Evolutionary conservation across 2,329 filamentous ascomycete species (phyloP).

Genomic region (Magnaporthiopsis incrustans): DNA sequence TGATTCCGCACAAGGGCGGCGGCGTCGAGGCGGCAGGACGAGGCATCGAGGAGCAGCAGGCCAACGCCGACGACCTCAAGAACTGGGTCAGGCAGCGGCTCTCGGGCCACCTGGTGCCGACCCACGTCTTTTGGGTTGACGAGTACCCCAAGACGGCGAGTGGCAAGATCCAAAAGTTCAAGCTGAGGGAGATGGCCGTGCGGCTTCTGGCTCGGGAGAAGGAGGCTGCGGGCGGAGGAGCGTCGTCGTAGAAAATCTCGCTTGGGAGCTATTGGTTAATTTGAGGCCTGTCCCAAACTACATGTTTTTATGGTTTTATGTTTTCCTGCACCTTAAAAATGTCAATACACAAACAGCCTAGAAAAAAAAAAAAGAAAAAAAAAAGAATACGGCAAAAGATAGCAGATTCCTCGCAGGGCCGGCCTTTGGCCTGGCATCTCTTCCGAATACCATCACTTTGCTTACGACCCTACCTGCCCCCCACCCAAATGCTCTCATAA

Average conservation of each 20-base stretch:
- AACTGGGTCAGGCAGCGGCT: constrained; percentile 65
- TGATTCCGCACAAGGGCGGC: constrained; percentile 42
- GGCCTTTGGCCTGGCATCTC: too few relatives aligned
- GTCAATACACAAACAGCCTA: too few relatives aligned
- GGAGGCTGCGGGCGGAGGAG: background rate
- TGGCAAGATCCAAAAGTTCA: constrained; percentile 96
- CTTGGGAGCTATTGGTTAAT: too few relatives aligned
- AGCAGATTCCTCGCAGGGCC: too few relatives aligned
- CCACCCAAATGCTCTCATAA: too few relatives aligned
- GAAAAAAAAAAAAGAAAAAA: too few relatives aligned
- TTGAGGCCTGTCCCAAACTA: too few relatives aligned
- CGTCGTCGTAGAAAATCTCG: background rate
- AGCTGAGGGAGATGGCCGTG: constrained; percentile 57
- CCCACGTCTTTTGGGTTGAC: constrained; percentile 78
- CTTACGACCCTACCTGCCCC: too few relatives aligned
- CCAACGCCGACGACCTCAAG: constrained; percentile 48
- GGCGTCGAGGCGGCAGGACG: constrained; percentile 10
- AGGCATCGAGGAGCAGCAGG: constrained; percentile 23
- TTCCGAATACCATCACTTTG: too few relatives aligned
- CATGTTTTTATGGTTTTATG: too few relatives aligned
- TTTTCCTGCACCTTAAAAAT: too few relatives aligned
- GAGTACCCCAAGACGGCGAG: constrained; percentile 92
- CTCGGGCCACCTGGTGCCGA: constrained; percentile 72
- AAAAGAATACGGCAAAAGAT: too few relatives aligned
- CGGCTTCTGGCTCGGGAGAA: background rate